Evolutionary conservation across 2,329 filamentous ascomycete genomes (phyloP).

Genomic region (Fonsecaea monophora): DNA sequence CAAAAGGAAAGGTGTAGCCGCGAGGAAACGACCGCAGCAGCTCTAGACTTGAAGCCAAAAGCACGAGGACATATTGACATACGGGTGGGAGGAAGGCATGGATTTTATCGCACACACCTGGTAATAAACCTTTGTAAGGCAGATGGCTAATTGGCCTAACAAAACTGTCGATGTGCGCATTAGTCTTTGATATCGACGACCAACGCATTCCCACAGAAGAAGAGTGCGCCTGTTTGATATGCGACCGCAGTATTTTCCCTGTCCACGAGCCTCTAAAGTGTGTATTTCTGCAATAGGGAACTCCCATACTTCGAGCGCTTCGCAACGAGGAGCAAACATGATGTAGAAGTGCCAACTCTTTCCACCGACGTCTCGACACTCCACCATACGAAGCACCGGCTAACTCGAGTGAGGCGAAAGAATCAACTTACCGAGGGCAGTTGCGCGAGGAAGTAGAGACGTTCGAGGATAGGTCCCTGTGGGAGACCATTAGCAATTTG

Average conservation of each 20-base stretch:
- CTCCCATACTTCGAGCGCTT: neutral
- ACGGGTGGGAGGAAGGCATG: conserved; percentile 3
- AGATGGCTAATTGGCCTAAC: neutral
- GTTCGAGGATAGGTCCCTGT: neutral
- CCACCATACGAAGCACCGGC: neutral
- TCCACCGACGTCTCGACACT: neutral
- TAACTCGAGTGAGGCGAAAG: neutral
- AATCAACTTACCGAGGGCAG: neutral
- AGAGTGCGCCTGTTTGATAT: neutral
- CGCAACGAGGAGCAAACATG: neutral
- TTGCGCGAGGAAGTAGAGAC: neutral
- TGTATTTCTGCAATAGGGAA: neutral
- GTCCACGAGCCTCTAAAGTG: neutral
- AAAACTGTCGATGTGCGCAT: neutral
- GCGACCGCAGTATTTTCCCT: neutral
- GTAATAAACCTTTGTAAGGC: conserved; percentile 1
- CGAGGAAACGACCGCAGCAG: too few relatives aligned
- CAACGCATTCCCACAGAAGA: neutral
- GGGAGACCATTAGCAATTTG: neutral
- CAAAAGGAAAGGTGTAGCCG: neutral
- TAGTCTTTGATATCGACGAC: neutral
- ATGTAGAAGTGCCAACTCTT: neutral
- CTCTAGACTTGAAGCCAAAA: neutral
- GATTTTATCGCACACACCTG: conserved; percentile 21
- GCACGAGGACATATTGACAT: conserved; percentile 15